These are phyloP conservation scores for Ganoderma lucidum DNA, from an alignment of 1,284 basidiomycete species.

Conservation along the genomic window DNA sequence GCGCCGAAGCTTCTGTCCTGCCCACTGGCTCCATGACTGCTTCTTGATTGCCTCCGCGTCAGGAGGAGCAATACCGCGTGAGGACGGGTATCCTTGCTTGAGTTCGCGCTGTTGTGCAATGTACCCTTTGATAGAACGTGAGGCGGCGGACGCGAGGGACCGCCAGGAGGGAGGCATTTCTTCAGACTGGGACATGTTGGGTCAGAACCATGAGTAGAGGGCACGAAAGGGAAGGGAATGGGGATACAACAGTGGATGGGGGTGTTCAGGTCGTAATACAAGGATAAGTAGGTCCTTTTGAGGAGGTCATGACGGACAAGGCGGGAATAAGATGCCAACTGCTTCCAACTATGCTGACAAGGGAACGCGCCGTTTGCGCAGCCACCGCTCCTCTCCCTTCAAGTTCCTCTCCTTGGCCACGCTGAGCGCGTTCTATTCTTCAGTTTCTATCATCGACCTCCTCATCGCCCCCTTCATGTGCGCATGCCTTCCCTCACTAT, in stretches of 20 bases:
- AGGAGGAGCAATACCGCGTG: conserved; percentile 25
- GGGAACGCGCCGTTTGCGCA: background rate
- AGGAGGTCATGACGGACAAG: background rate
- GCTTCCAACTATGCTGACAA: conserved; percentile 7
- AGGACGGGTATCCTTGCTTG: conserved; percentile 35
- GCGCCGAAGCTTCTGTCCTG: conserved; percentile 51
- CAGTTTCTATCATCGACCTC: background rate
- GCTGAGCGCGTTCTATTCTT: too few species aligned
- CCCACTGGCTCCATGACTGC: conserved; percentile 56
- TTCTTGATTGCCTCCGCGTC: conserved; percentile 34
- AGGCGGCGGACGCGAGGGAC: conserved; percentile 43
- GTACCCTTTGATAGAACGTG: conserved; percentile 51
- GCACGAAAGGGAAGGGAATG: conserved; percentile 7
- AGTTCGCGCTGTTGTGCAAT: conserved; percentile 47
- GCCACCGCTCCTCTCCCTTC: background rate
- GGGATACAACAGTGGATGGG: conserved; percentile 10
- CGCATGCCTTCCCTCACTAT: background rate
- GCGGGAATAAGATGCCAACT: conserved; percentile 7
- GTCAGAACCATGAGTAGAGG: conserved; percentile 23
- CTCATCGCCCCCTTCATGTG: background rate
- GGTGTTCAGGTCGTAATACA: conserved; percentile 8
- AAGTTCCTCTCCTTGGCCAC: background rate
- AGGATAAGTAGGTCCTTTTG: background rate
- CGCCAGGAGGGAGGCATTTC: conserved; percentile 46
- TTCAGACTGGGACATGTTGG: conserved; percentile 39